Conservation (phyloP, 148 eudicot genomes). For the Mesembryanthemum crystallinum region DNA sequence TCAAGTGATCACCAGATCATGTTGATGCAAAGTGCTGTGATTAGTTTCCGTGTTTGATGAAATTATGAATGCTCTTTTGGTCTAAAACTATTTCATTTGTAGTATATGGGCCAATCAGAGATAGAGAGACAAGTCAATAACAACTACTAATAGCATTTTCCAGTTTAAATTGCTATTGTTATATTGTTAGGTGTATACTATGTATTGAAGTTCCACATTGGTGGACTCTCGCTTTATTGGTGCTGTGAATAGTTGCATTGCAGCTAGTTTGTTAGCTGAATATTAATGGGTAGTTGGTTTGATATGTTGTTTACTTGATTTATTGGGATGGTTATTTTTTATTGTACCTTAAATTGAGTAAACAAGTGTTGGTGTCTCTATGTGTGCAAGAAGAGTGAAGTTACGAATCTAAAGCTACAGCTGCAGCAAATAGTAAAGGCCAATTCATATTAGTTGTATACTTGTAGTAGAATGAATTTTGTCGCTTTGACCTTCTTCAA, state of each 20-base stretch:
- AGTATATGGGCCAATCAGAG: too few relatives aligned
- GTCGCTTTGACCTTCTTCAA: too few relatives aligned
- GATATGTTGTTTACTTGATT: not conserved
- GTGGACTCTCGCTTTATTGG: not conserved
- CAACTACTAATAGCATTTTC: not conserved
- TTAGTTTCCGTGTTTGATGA: too few relatives aligned
- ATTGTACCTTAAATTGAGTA: not conserved
- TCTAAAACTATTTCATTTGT: too few relatives aligned
- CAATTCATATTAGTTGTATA: too few relatives aligned
- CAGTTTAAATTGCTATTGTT: not conserved
- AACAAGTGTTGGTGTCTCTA: constrained; percentile 1
- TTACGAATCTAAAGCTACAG: constrained; percentile 83
- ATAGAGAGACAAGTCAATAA: not conserved
- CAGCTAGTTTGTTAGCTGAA: not conserved
- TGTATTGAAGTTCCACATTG: not conserved
- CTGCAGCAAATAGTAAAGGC: too few relatives aligned
- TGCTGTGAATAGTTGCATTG: too few relatives aligned
- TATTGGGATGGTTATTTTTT: not conserved
- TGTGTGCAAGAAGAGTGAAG: constrained; percentile 83
- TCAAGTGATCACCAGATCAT: too few relatives aligned
- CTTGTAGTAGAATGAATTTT: too few relatives aligned
- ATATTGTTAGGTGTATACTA: not conserved
- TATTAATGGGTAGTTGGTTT: not conserved
- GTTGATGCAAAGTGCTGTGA: too few relatives aligned
- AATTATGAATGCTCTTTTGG: too few relatives aligned